Evolutionary conservation across 2,329 filamentous ascomycete genomes (phyloP), one percentile per base, ranked within the genome.

Genomic region (Blastomyces parvus): DNA sequence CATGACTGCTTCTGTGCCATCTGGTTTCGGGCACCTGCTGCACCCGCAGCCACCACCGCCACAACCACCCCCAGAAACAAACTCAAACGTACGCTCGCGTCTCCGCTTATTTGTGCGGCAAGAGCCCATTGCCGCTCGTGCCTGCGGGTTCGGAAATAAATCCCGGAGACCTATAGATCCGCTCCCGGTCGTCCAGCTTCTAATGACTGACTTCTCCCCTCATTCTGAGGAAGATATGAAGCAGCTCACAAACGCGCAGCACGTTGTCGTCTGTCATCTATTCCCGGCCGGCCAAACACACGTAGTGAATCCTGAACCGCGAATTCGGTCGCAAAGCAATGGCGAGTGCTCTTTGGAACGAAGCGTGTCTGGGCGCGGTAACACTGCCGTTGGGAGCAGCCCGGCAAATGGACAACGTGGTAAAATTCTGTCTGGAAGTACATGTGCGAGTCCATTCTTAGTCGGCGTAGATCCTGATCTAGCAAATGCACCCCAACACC

Each of bases 111-210:
- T 76, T 53, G 74, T 81, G 36, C 74, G 79, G 53, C 78, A 81
- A 66, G 78, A 81, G 55, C 79, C 79, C 40, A 68, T 76, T 33
- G 77, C 76, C 25, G 78, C 77, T 52, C 74, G 79, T 63, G 78
- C 79, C 40, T 79, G 77, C 67, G 78, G 78, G 19, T 76, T 78
- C 42, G 78, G 78, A 44, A 78, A 80, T 61, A 73, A 78, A 64
- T 78, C 79, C 62, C 74, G 79, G 63, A 73, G 79, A 56, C 73
- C 77, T 4, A 73, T 81, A 38, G 79, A 81, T 64, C 79, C 79
- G 19, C 77, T 78, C 25, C 78, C 78, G 22, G 78, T 81, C 52
- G 67, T 81, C 25, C 79, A 80, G 64, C 71, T 81, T 61, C 73
- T 79, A 42, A 69, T 81, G 19, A 71, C 70, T 38, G 76, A 80